phyloP scores from a whole-genome alignment of 1,284 basidiomycete genomes.

The Cutaneotrichosporon sp. region DNA sequence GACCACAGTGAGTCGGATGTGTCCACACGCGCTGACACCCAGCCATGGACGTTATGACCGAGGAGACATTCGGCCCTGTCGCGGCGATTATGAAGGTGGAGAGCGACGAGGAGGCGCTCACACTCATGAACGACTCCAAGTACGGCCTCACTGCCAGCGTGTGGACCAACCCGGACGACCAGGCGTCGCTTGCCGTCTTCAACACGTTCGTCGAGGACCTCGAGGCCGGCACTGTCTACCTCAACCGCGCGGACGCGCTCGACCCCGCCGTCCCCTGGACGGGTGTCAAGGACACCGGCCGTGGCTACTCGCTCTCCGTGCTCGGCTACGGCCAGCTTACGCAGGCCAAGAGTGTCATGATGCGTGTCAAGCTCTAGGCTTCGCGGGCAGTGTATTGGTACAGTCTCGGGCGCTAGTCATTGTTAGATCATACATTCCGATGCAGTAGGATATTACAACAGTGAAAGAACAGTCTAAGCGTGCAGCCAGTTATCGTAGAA shows the following conservation, averaged over 20 bases:
- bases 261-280: conserved; percentile 92
- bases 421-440: background rate
- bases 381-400: no score
- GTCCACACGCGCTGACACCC: no score
- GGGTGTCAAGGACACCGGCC: conserved; percentile 86
- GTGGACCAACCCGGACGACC: conserved; percentile 73
- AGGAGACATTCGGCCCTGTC: conserved; percentile 78
- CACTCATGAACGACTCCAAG: conserved; percentile 91
- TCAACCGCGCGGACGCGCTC: conserved; percentile 84
- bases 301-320: conserved; percentile 81
- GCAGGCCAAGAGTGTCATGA: conserved; percentile 21
- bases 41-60: conserved; percentile 91
- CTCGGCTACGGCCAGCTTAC: conserved; percentile 53
- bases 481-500: conserved; percentile 31
- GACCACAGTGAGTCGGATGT: conserved; percentile 76
- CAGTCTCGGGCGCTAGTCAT: no score
- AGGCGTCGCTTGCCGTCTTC: conserved; percentile 59
- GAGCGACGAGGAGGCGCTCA: conserved; percentile 65
- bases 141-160: conserved; percentile 90
- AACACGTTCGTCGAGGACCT: conserved; percentile 65
- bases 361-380: conserved; percentile 14
- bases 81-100: conserved; percentile 82
- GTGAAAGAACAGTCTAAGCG: background rate
- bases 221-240: conserved; percentile 81
- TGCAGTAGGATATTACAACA: conserved; percentile 2